These are phyloP conservation scores for Brassica balearica DNA, from an alignment of 441 rosid genomes.

Conservation along the genomic window DNA sequence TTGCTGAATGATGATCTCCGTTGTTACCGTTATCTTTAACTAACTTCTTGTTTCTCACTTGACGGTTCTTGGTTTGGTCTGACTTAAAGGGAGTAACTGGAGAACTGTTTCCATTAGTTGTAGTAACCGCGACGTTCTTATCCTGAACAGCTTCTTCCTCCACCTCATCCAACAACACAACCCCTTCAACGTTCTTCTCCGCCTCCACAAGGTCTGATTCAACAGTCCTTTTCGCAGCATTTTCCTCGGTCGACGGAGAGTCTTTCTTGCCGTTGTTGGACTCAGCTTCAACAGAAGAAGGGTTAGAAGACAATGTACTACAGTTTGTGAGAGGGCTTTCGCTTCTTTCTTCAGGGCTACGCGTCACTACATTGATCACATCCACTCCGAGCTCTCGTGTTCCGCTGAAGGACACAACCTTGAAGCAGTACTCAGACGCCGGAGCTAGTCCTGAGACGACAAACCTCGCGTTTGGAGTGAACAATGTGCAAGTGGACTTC, in stretches of 20 bases:
- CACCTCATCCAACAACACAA: conserved; percentile 28
- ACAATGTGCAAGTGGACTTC: too few species aligned
- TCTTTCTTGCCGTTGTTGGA: conserved; percentile 53
- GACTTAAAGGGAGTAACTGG: conserved; percentile 90
- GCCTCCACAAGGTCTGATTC: conserved; percentile 29
- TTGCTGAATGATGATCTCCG: conserved; percentile 62
- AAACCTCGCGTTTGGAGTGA: conserved; percentile 49
- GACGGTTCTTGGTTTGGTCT: conserved; percentile 55
- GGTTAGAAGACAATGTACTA: conserved; percentile 91
- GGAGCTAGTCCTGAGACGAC: conserved; percentile 71
- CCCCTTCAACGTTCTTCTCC: conserved; percentile 50
- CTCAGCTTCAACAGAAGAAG: conserved; percentile 94
- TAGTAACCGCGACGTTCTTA: conserved; percentile 44
- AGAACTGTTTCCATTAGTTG: conserved; percentile 43
- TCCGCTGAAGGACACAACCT: conserved; percentile 60
- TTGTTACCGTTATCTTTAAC: conserved; percentile 62
- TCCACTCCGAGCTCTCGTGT: conserved; percentile 53
- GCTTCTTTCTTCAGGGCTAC: conserved; percentile 62
- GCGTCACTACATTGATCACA: conserved; percentile 63
- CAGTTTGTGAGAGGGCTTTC: conserved; percentile 92
- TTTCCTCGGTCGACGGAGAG: conserved; percentile 4
- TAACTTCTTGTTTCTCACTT: conserved; percentile 54
- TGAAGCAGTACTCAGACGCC: conserved; percentile 72
- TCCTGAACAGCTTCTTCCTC: conserved; percentile 34
- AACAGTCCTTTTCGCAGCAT: conserved; percentile 13